These are phyloP conservation scores for Beauveria sp. DNA, from an alignment of 2,329 filamentous ascomycete species.

Conservation along the genomic window DNA sequence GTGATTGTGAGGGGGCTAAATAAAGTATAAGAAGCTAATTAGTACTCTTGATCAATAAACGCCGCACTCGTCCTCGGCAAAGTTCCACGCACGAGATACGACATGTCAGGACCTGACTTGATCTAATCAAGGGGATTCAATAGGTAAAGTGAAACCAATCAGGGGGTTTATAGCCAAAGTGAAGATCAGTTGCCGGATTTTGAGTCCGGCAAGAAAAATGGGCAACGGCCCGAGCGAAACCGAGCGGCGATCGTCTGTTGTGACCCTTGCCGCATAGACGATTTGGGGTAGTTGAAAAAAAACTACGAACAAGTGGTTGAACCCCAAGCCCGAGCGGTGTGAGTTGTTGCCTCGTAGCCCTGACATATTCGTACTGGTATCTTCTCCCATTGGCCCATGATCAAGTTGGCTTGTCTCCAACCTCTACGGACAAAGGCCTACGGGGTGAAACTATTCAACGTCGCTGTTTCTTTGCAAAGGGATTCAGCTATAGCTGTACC, in stretches of 20 bases:
- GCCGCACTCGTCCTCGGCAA: no score
- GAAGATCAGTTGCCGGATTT: no score
- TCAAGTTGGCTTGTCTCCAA: neutral
- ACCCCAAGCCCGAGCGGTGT: neutral
- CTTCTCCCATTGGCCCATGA: neutral
- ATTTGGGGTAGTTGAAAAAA: slow-evolving; percentile 1
- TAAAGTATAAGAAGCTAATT: no score
- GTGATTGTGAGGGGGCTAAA: neutral
- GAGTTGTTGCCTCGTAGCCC: neutral
- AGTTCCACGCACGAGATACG: no score
- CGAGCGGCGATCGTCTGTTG: slow-evolving; percentile 2
- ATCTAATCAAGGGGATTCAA: no score
- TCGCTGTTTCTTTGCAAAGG: neutral
- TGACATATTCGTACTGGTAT: neutral
- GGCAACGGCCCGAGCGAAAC: slow-evolving; percentile 1
- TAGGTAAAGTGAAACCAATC: no score
- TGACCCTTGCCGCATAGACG: slow-evolving; percentile 1
- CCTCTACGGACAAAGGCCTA: neutral
- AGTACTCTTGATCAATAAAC: no score
- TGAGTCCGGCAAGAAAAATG: neutral
- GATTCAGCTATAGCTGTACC: neutral
- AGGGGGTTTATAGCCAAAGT: no score
- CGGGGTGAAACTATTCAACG: neutral
- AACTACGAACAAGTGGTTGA: neutral
- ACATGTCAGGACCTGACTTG: no score